These are phyloP conservation scores for Vigna nakashimae DNA, from an alignment of 306 rosid genomes.

Conservation along the genomic window DNA sequence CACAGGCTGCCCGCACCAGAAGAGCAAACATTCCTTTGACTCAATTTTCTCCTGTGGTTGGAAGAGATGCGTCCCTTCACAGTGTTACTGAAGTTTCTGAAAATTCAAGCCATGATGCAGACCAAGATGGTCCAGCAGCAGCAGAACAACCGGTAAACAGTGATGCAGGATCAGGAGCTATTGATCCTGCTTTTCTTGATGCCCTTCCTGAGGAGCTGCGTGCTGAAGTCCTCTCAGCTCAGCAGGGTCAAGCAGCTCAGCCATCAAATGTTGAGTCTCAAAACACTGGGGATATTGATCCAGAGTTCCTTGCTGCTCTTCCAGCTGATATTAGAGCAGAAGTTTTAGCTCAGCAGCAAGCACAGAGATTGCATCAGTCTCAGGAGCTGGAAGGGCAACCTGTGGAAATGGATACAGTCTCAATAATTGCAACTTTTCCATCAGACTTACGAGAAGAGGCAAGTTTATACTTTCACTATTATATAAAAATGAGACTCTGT, in stretches of 20 bases:
- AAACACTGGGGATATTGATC: conserved; percentile 91
- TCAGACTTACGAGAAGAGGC: conserved; percentile 98
- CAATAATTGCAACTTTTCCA: conserved; percentile 99
- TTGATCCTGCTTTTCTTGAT: conserved; percentile 98
- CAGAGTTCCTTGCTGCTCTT: conserved; percentile 99
- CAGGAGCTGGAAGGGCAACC: conserved; percentile 99
- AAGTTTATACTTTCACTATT: conserved; percentile 35
- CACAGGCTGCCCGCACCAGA: conserved; percentile 77
- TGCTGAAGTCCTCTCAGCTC: conserved; percentile 96
- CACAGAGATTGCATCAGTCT: conserved; percentile 91
- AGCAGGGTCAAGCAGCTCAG: conserved; percentile 89
- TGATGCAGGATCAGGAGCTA: conserved; percentile 85
- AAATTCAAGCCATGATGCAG: conserved; percentile 93
- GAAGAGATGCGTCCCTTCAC: conserved; percentile 91
- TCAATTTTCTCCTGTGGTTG: conserved; percentile 62
- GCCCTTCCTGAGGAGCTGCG: conserved; percentile 99
- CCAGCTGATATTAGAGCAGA: conserved; percentile 97
- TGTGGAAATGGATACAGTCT: conserved; percentile 98
- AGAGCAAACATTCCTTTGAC: conserved; percentile 70
- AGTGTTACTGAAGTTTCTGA: conserved; percentile 97
- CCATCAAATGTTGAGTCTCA: conserved; percentile 77
- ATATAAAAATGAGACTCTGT: conserved; percentile 14
- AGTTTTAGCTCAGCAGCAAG: conserved; percentile 99
- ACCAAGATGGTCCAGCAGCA: conserved; percentile 77
- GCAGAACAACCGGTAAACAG: conserved; percentile 80